Base-by-base conservation (phyloP, 1,284 basidiomycete genomes). In the Apiotrichum laibachii region DNA sequence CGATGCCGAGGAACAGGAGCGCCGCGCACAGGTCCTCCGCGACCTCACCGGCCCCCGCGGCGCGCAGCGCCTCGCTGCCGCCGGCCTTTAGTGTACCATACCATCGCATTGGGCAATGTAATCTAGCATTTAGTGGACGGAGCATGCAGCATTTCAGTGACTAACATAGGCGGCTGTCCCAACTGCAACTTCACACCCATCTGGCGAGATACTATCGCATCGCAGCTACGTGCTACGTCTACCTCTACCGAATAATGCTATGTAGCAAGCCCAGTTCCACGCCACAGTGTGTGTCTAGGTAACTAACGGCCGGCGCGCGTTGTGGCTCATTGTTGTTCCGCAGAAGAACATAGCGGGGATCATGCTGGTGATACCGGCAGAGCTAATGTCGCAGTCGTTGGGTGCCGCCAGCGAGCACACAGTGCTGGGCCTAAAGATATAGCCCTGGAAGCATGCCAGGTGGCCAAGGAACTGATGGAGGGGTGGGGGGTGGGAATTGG, bases 1-100 rank as follows among this genome's bases (percentile, higher is more conserved):
- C 1, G 43, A 34, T 2, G 57, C 42, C 1, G 43, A 21, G 10
- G 57, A 52, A 44, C n/a, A 55, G 5, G 13, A 13, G n/a, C n/a
- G 34, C 16, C 48, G 61, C 8, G 57, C 52, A 0, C 33, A 34
- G 31, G 22, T 45, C 11, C 45, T 43, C 18, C 52, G 43, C 5
- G n/a, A 43, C 16, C 40, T 62, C 9, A 43, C 47, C 21, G 61
- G 61, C 0, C 55, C 61, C 1, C 19, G 57, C 4, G 61, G 54
- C 6, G 52, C 42, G 7, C 39, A 48, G 22, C 47, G 61, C 11
- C 51, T 62, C 18, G 34, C 13, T 15, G 43, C 44, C 3, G 45
- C 44, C 6, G 57, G 57, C 8, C 59, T 43, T 31, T 43, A 50
- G 22, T 31, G 18, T 53, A 39, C 35, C 22, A 35, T 37, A 55